Evolutionary conservation across 2,329 filamentous ascomycete genomes (phyloP).

Genomic region (Hymenoscyphus albidus): DNA sequence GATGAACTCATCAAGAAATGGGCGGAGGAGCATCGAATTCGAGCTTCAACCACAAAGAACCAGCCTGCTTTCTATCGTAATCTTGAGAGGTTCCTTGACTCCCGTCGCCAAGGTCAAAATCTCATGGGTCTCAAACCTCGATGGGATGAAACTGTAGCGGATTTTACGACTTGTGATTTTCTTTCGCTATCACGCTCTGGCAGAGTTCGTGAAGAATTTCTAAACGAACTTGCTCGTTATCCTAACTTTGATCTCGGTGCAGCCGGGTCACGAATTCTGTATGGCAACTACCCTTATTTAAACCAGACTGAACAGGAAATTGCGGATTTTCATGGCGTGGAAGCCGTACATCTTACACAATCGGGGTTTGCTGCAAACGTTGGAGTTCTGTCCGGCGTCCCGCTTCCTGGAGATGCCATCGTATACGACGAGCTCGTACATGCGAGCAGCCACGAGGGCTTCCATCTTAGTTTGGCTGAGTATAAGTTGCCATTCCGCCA

Average conservation of each 20-base stretch:
- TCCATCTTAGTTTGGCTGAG: slow-evolving; percentile 50
- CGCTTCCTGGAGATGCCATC: slow-evolving; percentile 50
- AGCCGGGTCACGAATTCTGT: slow-evolving; percentile 46
- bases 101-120: background rate
- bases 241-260: slow-evolving; percentile 10
- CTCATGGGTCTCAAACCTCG: background rate
- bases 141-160: slow-evolving; percentile 3
- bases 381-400: slow-evolving; percentile 45
- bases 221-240: no score
- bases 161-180: slow-evolving; percentile 6
- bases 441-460: slow-evolving; percentile 62
- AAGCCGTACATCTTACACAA: slow-evolving; percentile 54
- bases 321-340: slow-evolving; percentile 56
- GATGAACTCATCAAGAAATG: background rate
- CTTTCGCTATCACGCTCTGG: slow-evolving; percentile 5
- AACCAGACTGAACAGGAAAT: slow-evolving; percentile 55
- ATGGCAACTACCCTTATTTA: slow-evolving; percentile 59
- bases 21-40: background rate
- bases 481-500: slow-evolving; percentile 42
- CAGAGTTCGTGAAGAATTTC: no score
- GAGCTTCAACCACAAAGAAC: background rate
- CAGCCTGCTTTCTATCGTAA: slow-evolving; percentile 6
- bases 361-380: slow-evolving; percentile 52
- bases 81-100: background rate
- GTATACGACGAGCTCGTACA: slow-evolving; percentile 63